Percentiles rank a stretch among this genome's conserved stretches.
phyloP scores from a whole-genome alignment of 441 rosid genomes.

The Jatropha podagrica region DNA sequence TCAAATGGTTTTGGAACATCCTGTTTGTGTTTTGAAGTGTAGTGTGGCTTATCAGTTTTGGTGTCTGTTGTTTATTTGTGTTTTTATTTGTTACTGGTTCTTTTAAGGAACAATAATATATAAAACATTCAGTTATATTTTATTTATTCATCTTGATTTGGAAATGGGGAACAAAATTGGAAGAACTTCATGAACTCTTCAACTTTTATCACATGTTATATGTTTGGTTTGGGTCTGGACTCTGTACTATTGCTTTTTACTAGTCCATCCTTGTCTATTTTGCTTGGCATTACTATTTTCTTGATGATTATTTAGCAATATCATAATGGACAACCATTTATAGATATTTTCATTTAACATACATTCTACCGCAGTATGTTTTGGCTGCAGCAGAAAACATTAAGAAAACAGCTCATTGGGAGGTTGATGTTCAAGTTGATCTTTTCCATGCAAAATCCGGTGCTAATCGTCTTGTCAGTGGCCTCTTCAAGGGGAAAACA shows the following conservation, averaged over 20 bases:
- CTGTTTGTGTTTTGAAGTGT: conserved; percentile 3
- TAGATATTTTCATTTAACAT: conserved; percentile 27
- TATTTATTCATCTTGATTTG: neutral
- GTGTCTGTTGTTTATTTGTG: neutral
- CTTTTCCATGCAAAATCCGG: conserved; percentile 64
- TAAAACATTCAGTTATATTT: neutral
- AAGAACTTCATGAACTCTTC: neutral
- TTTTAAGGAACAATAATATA: neutral
- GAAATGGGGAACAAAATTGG: neutral
- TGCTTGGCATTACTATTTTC: neutral
- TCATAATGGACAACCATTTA: conserved; percentile 16
- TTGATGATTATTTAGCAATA: neutral
- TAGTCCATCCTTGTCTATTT: neutral
- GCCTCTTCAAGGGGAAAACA: conserved; percentile 74
- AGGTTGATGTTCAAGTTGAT: conserved; percentile 86
- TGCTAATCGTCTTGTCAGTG: conserved; percentile 61
- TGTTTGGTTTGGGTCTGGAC: neutral
- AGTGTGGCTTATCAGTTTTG: neutral
- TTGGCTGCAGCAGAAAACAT: conserved; percentile 63
- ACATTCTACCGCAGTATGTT: conserved; percentile 60
- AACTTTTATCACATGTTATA: neutral
- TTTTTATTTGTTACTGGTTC: neutral
- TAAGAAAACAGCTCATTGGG: conserved; percentile 76
- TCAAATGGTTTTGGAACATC: neutral
- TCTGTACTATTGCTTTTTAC: neutral